phyloP scores from a whole-genome alignment of 176 grass and related monocot genomes.

The maize (Zea mays) region Zm-B73-REFERENCE-NAM-5.0 NC_050097.1:204200501-204201000 shows the following conservation, averaged over 20 bases:
- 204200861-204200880: neutral
- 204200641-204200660: slow-evolving; percentile 76
- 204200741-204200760: slow-evolving; percentile 23
- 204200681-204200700: slow-evolving; percentile 86
- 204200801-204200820: slow-evolving; percentile 70
- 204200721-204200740: slow-evolving; percentile 27
- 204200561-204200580: slow-evolving; percentile 1
- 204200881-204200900: slow-evolving; percentile 15
- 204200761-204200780: slow-evolving; percentile 43
- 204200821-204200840: slow-evolving; percentile 71
- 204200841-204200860: slow-evolving; percentile 5
- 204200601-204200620: slow-evolving; percentile 20
- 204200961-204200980: slow-evolving; percentile 91
- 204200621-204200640: slow-evolving; percentile 21
- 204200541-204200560: neutral
- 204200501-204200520: too few species aligned
- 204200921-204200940: slow-evolving; percentile 87
- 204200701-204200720: slow-evolving; percentile 40
- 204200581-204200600: slow-evolving; percentile 2
- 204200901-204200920: slow-evolving; percentile 64
- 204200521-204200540: neutral
- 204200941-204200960: slow-evolving; percentile 79
- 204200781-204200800: slow-evolving; percentile 66
- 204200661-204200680: slow-evolving; percentile 96
- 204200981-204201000: slow-evolving; percentile 54